These are phyloP conservation scores for Sugiyamaella neomexicana DNA, from an alignment of 1,139 yeast genomes.

Conservation along the genomic window DNA sequence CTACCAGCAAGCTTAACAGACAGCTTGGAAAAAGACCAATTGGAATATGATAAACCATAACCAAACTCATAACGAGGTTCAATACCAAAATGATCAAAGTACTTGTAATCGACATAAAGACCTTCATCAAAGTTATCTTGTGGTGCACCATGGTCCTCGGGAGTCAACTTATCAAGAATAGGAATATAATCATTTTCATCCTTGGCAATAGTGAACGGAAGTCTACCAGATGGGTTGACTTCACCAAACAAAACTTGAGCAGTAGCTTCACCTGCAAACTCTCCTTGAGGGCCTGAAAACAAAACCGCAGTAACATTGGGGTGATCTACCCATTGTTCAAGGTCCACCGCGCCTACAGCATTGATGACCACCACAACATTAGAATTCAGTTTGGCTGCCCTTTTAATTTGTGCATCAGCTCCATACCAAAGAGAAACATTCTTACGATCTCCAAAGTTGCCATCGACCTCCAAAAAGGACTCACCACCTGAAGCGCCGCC, in stretches of 20 bases:
- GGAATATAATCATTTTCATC: conserved; percentile 56
- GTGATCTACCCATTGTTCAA: conserved; percentile 60
- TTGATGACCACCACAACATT: conserved; percentile 60
- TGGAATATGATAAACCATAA: conserved; percentile 58
- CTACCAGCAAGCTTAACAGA: conserved; percentile 31
- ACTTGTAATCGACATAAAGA: conserved; percentile 49
- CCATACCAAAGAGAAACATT: conserved; percentile 60
- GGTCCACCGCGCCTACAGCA: conserved; percentile 59
- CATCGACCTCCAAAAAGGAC: conserved; percentile 58
- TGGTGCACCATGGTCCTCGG: conserved; percentile 38
- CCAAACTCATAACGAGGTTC: conserved; percentile 64
- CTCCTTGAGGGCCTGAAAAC: conserved; percentile 59
- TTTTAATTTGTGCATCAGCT: conserved; percentile 55
- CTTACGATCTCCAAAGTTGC: conserved; percentile 57
- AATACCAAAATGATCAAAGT: conserved; percentile 56
- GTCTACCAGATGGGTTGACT: conserved; percentile 59
- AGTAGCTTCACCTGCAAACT: conserved; percentile 51
- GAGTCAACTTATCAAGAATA: conserved; percentile 41
- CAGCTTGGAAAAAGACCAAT: conserved; percentile 44
- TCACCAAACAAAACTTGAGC: conserved; percentile 59
- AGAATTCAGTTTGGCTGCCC: conserved; percentile 50
- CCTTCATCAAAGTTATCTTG: conserved; percentile 46
- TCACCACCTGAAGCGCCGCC: conserved; percentile 52
- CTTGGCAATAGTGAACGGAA: conserved; percentile 64
- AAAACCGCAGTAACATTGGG: conserved; percentile 59